Evolutionary conservation across 495 filamentous ascomycete genomes (phyloP), one percentile per base, ranked within the genome.

Genomic region (Barbatosphaeria neglecta): DNA sequence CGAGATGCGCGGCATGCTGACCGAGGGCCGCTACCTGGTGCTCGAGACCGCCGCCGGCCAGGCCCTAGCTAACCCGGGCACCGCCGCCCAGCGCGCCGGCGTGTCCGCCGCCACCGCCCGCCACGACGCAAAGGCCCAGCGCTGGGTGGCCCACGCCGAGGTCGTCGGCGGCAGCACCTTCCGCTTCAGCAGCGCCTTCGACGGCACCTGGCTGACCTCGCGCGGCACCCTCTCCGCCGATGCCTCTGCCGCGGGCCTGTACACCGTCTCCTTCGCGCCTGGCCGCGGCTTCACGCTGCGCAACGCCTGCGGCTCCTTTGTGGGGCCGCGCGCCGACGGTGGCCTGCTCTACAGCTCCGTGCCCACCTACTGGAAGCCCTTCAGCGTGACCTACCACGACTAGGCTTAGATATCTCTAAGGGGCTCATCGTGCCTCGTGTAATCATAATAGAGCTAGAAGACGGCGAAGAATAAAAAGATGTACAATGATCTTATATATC

Each of bases 31-130:
- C n/a, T 63, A 74, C 43, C 76, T 90, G 16, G 86, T 89, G 15
- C 77, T 92, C 57, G 90, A 92, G 61, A 83, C 84, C n/a, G 70
- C 84, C n/a, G 70, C 68, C 46, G 84, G 86, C 8, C 59, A 89
- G 43, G 86, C 86, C 16, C 86, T 78, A 43, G 84, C 86, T 13
- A 90, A 92, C 61, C 84, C 84, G 46, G 86, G 89, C 35, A 76
- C 87, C 50, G 80, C 88, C 44, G 84, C 86, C 15, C 61, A 68
- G 13, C 75, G 72, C 1, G 39, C 74, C 22, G 61, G 48, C 13
- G 51, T 50, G 16, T 65, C 51, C 27, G 49, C 47, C 10, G 65
- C 72, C 2, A 61, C 60, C 6, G 19, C 59, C 5, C 45, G 54
- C 0, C 71, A 76, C 45, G 50, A 65, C 27, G 52, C 46, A 23